Conservation (phyloP, 345 rosid genomes). For the thale cress (Arabidopsis thaliana) region TAIR10.1 NC_003070.9:19333501-19334000, state of each 20-base stretch:
- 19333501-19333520: conserved; percentile 16
- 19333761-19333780: conserved; percentile 23
- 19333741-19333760: conserved; percentile 24
- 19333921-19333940: conserved; percentile 7
- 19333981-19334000: conserved; percentile 18
- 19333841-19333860: conserved; percentile 41
- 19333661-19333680: not conserved
- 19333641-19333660: not conserved
- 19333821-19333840: conserved; percentile 27
- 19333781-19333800: not conserved
- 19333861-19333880: conserved; percentile 27
- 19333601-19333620: conserved; percentile 1
- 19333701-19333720: conserved; percentile 7
- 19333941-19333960: not conserved
- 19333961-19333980: conserved; percentile 21
- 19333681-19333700: not conserved
- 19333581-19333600: conserved; percentile 18
- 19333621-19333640: not conserved
- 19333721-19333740: not conserved
- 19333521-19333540: not conserved
- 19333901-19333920: conserved; percentile 30
- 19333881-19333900: conserved; percentile 42
- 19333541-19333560: not conserved
- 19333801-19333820: conserved; percentile 7
- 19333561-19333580: not conserved